Conservation (phyloP, 257 asterid species). For the Cruciata laevipes region DNA sequence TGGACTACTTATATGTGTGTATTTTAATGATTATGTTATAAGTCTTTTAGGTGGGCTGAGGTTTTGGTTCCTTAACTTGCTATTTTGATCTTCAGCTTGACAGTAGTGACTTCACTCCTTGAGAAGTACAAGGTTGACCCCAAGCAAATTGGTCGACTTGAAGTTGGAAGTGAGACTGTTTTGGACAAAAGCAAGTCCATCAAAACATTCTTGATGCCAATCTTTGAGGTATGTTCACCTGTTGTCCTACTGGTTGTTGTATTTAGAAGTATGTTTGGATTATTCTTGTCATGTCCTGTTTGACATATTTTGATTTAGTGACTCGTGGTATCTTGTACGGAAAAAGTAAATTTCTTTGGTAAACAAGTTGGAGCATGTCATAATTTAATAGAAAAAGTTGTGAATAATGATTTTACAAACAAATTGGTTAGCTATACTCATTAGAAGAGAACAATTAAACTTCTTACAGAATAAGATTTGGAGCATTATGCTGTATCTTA, state of each 20-base stretch:
- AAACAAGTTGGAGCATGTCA: neutral
- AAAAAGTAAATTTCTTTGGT: neutral
- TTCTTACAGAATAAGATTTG: neutral
- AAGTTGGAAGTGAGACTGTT: constrained; percentile 98
- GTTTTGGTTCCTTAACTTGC: neutral
- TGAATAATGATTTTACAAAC: neutral
- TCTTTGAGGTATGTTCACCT: constrained; percentile 63
- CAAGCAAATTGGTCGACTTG: constrained; percentile 88
- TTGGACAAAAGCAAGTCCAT: constrained; percentile 98
- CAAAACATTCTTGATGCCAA: constrained; percentile 94
- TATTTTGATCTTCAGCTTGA: constrained; percentile 58
- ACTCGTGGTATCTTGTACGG: neutral
- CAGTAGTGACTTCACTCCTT: constrained; percentile 83
- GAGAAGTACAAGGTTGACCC: constrained; percentile 81
- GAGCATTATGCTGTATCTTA: neutral
- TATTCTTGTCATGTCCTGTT: neutral
- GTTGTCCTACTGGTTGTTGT: neutral
- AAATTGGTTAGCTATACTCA: neutral
- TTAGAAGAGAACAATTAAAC: neutral
- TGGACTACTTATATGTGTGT: neutral
- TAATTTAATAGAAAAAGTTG: neutral
- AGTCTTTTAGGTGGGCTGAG: too few relatives aligned
- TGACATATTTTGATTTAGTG: neutral
- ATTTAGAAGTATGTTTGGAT: neutral
- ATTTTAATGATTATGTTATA: neutral